phyloP scores from a whole-genome alignment of 1,284 basidiomycete genomes.

The Quambalaria eucalypti region DNA sequence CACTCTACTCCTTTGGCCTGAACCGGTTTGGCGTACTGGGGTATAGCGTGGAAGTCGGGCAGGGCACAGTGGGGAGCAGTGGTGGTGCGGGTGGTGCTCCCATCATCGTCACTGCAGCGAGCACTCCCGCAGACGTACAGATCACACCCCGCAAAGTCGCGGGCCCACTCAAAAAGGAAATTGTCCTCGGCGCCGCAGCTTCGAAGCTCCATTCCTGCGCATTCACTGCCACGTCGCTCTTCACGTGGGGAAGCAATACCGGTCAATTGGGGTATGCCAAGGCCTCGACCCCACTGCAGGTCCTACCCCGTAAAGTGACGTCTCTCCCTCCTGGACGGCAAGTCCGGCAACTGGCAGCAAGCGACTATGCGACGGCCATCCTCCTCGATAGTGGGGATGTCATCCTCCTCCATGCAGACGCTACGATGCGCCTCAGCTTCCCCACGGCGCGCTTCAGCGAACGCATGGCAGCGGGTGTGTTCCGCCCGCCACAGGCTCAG shows the following conservation, averaged over 20 bases:
- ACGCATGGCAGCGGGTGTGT: conserved; percentile 56
- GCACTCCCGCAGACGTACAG: conserved; percentile 55
- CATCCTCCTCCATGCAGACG: conserved; percentile 70
- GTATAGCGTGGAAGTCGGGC: conserved; percentile 63
- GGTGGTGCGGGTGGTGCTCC: conserved; percentile 34
- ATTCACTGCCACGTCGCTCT: conserved; percentile 75
- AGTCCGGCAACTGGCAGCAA: conserved; percentile 45
- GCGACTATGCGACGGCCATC: conserved; percentile 71
- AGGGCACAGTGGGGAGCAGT: conserved; percentile 20
- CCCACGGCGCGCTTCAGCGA: conserved; percentile 20
- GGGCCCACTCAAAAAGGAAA: conserved; percentile 69
- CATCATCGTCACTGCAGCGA: conserved; percentile 8
- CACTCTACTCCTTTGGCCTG: conserved; percentile 80
- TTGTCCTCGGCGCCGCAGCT: conserved; percentile 73
- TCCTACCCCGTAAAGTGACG: conserved; percentile 72
- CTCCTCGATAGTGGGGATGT: conserved; percentile 68
- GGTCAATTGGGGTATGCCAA: conserved; percentile 71
- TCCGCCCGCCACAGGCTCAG: conserved; percentile 34
- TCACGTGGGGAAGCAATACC: conserved; percentile 89
- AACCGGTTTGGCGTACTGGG: conserved; percentile 67
- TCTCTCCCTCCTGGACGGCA: conserved; percentile 40
- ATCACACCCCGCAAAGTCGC: conserved; percentile 65
- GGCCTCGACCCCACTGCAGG: conserved; percentile 64
- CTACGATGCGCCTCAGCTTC: conserved; percentile 60
- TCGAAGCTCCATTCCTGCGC: conserved; percentile 79